Base-by-base conservation (phyloP, 192 early-diverging fungal species). In the Backusella sp. region DNA sequence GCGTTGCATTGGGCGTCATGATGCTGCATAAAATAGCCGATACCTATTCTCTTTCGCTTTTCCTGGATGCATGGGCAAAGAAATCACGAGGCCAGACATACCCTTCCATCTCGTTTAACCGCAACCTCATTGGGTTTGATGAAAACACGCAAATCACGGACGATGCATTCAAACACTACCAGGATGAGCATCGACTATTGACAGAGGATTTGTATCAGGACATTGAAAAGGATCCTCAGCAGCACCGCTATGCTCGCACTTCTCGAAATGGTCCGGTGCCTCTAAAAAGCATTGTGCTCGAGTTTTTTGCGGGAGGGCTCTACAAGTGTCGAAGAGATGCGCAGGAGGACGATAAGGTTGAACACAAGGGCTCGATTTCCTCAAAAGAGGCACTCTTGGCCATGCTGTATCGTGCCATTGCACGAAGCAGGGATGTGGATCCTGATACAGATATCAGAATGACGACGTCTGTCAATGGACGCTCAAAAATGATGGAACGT, bases 21-120 rank as follows among this genome's bases (percentile, higher is more conserved):
- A 74, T 79, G 65, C 34, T 79, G 0, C 77, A 79, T 59, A 79
- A 79, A 65, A 62, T 79, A 42, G 77, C 77, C 17, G 77, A 79
- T 34, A 70, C 59, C 4, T 74, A 79, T 68, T 79, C 77, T 6
- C 46, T 73, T 2, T 74, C 67, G 36, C 37, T 74, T 3, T 79
- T 79, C 46, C 46, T 79, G 1, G 77, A 79, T 65, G 66, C 72
- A 3, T 79, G 77, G 77, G 73, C 72, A n/a, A 79, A 79, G 59
- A 73, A 59, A 19, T 37, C 77, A 12, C 41, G 68, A 2, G 67
- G 53, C 7, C 26, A 44, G 9, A 19, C 49, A 0, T 79, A 68
- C 44, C 32, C 35, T 3, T 53, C 42, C 28, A 37, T 30, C 3
- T 42, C 0, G 1, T 79, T 79, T 41, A 42, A 70, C 26, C 77